Evolutionary conservation across 257 asterid genomes (phyloP).

Genomic region (Leonotis leonurus): DNA sequence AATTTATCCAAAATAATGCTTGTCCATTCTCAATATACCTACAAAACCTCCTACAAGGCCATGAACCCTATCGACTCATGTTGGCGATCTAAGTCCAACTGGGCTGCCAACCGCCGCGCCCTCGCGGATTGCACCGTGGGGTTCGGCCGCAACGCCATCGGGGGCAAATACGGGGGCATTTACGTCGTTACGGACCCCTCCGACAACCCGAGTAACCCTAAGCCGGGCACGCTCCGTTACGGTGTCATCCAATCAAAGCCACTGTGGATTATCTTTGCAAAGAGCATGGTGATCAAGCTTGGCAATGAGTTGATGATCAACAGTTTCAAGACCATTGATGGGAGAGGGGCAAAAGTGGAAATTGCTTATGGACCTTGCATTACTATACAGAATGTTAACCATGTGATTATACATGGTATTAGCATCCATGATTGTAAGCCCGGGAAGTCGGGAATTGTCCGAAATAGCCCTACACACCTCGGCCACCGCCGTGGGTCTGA

Average conservation of each 20-base stretch:
- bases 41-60: conserved; percentile 15
- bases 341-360: conserved; percentile 80
- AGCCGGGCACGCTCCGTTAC: conserved; percentile 68
- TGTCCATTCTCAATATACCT: conserved; percentile 7
- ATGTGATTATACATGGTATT: conserved; percentile 66
- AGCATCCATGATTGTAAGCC: conserved; percentile 77
- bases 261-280: conserved; percentile 58
- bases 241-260: conserved; percentile 62
- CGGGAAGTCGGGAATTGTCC: conserved; percentile 48
- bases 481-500: conserved; percentile 68
- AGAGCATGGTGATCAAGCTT: conserved; percentile 54
- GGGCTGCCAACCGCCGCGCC: conserved; percentile 61
- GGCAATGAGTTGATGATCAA: conserved; percentile 55
- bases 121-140: conserved; percentile 71
- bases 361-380: conserved; percentile 84
- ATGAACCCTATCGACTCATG: conserved; percentile 67
- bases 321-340: conserved; percentile 86
- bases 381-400: conserved; percentile 47
- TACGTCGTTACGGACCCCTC: conserved; percentile 58
- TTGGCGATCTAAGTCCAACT: conserved; percentile 55
- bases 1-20: conserved; percentile 12
- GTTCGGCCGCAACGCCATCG: conserved; percentile 54
- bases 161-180: conserved; percentile 54
- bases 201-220: conserved; percentile 50
- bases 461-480: conserved; percentile 36